Percentiles rank a stretch among this genome's conserved stretches.
phyloP scores from a whole-genome alignment of 2,329 filamentous ascomycete genomes.

The Penicillium sp. region DNA sequence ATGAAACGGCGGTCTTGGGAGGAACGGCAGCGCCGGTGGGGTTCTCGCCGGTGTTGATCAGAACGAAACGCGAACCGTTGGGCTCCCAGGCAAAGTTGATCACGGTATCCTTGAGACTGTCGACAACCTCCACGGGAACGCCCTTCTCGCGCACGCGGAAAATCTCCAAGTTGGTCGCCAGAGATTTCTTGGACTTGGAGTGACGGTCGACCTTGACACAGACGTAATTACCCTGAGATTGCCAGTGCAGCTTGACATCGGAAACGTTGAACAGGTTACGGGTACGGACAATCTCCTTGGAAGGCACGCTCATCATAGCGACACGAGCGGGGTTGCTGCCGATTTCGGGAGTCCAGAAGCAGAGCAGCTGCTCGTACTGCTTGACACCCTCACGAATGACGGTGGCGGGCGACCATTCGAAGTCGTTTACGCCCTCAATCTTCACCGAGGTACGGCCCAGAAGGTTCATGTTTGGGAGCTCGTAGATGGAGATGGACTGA shows the following conservation, averaged over 20 bases:
- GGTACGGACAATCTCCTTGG: slow-evolving; percentile 88
- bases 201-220: slow-evolving; percentile 98
- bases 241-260: slow-evolving; percentile 98
- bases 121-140: slow-evolving; percentile 94
- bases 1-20: slow-evolving; percentile 89
- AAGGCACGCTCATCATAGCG: slow-evolving; percentile 90
- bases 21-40: slow-evolving; percentile 71
- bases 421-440: slow-evolving; percentile 94
- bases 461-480: slow-evolving; percentile 81
- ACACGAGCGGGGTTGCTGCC: slow-evolving; percentile 98
- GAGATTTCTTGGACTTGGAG: slow-evolving; percentile 97
- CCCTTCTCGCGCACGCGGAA: slow-evolving; percentile 98
- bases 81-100: slow-evolving; percentile 99
- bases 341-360: slow-evolving; percentile 98
- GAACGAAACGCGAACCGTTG: slow-evolving; percentile 93
- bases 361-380: slow-evolving; percentile 90
- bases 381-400: slow-evolving; percentile 80
- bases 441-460: slow-evolving; percentile 90
- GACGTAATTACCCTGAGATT: slow-evolving; percentile 87
- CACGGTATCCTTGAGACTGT: slow-evolving; percentile 95
- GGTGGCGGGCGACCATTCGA: slow-evolving; percentile 90
- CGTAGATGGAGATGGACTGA: slow-evolving; percentile 85
- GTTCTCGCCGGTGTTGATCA: slow-evolving; percentile 90
- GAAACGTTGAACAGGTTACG: slow-evolving; percentile 97
- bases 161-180: slow-evolving; percentile 95